Conservation (phyloP, 768 basidiomycete genomes). For the Omphalotus guepiniiformis region DNA sequence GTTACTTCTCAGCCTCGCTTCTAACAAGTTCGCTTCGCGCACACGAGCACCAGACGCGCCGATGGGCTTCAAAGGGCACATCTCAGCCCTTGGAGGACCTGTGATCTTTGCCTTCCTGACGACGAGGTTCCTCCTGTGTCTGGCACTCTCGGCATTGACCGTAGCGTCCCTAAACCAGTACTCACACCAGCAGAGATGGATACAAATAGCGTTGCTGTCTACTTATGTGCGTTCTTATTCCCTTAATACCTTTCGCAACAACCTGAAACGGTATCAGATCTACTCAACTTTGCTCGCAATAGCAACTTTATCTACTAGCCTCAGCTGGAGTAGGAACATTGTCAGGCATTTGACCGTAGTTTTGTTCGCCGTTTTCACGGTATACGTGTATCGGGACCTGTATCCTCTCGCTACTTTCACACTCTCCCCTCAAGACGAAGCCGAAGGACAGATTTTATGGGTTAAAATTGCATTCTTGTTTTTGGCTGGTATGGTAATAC, state of each 20-base stretch:
- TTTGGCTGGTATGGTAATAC: constrained; percentile 43
- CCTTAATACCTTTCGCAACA: not conserved
- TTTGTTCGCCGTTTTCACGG: constrained; percentile 38
- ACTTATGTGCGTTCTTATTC: constrained; percentile 24
- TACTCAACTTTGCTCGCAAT: constrained; percentile 43
- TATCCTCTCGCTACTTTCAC: constrained; percentile 56
- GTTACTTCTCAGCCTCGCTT: not conserved
- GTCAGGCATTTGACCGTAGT: constrained; percentile 47
- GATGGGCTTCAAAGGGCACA: not conserved
- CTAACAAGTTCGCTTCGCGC: not conserved
- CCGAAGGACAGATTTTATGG: constrained; percentile 50
- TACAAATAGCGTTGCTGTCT: constrained; percentile 25
- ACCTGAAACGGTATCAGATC: constrained; percentile 22
- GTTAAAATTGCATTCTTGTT: constrained; percentile 41
- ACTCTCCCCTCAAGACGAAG: constrained; percentile 41
- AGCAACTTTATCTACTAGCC: constrained; percentile 31
- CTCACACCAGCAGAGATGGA: constrained; percentile 24
- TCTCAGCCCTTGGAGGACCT: constrained; percentile 4
- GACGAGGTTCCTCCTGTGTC: constrained; percentile 30
- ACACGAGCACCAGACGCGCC: not conserved
- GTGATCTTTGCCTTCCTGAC: not conserved
- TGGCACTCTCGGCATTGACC: constrained; percentile 44
- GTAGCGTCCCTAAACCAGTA: constrained; percentile 35
- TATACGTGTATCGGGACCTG: constrained; percentile 56
- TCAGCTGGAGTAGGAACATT: constrained; percentile 30